Evolutionary conservation across 306 rosid genomes (phyloP), one percentile per base, ranked within the genome.

Genomic region (Trichosanthes cucumerina): DNA sequence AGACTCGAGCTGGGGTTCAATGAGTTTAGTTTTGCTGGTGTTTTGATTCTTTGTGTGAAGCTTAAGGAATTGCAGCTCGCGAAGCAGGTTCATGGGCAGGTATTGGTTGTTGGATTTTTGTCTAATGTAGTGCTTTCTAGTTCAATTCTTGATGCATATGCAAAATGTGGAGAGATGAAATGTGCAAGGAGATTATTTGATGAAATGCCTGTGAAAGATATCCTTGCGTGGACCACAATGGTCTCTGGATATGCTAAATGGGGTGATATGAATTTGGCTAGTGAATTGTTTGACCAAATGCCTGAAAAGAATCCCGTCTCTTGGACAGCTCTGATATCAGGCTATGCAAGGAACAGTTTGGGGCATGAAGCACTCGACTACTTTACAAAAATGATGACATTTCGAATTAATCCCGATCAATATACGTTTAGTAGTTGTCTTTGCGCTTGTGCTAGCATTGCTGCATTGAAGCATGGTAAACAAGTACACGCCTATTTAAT

Each of bases 31-130:
- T 91, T 93, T 84, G 83, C 98, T 0, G 86, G 90, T 77, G 88
- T 88, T 54, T 91, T 91, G 91, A 93, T 88, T 80, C 87, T 85
- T 2, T 91, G 89, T 65, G 93, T 90, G 31, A 91, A 91, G 58
- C 78, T 84, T 80, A 90, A 79, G 85, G 87, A 86, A 4, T 60
- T 85, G 83, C 53, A 73, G 33, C 92, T 91, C 78, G 79, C 91
- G 33, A 85, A 89, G 86, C 97, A 91, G 87, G 83, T 91, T 58
- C 98, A 91, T 76, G 97, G 89, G 71, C 96, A 91, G 89, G 90
- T 93, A 86, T 86, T 89, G 62, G 85, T 87, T 39, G 86, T 83
- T 15, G 98, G 98, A 44, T 87, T 91, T 85, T 83, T 34, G 52
- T 84, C 91, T 19, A 90, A 93, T 80, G 82, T 90, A 65, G 92